Percentiles rank a stretch among this genome's conserved stretches.
phyloP scores from a whole-genome alignment of 352 stramenopile genomes.

The Globisporangium iwayamae region DNA sequence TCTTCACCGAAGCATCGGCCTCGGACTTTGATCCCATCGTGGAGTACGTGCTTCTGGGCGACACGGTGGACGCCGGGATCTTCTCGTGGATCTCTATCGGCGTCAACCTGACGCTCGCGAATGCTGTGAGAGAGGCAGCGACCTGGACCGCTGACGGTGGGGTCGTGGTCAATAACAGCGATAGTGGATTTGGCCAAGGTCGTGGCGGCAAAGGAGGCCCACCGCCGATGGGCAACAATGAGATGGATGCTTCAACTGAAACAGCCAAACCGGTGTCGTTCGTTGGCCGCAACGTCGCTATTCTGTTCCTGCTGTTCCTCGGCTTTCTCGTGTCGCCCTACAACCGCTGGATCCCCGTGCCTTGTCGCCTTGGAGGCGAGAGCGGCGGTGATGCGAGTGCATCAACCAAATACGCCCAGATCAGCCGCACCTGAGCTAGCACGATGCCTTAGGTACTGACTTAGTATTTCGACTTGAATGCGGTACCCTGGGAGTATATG shows the following conservation, averaged over 20 bases:
- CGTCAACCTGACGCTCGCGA: slow-evolving; percentile 13
- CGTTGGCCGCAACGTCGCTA: neutral
- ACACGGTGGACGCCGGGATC: slow-evolving; percentile 18
- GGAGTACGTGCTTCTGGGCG: slow-evolving; percentile 18
- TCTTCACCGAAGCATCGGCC: slow-evolving; percentile 11
- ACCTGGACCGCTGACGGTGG: slow-evolving; percentile 8
- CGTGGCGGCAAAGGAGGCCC: neutral
- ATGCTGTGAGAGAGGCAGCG: slow-evolving; percentile 1
- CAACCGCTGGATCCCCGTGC: slow-evolving; percentile 2
- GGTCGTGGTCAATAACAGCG: neutral
- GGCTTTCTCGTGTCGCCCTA: neutral
- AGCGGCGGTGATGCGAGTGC: neutral
- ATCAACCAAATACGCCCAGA: neutral
- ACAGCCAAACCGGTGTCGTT: neutral
- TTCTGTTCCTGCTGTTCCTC: neutral
- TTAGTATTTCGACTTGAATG: too few relatives aligned
- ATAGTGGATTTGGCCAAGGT: neutral
- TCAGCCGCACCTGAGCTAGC: neutral
- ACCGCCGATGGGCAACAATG: neutral
- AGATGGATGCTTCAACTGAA: neutral
- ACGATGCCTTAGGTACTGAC: too few relatives aligned
- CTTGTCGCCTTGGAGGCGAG: neutral
- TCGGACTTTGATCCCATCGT: slow-evolving; percentile 10
- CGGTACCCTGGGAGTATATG: too few relatives aligned
- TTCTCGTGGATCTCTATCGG: slow-evolving; percentile 24